Base-by-base conservation (phyloP, 164 flowering plant genomes). In the Taxillus chinensis region DNA sequence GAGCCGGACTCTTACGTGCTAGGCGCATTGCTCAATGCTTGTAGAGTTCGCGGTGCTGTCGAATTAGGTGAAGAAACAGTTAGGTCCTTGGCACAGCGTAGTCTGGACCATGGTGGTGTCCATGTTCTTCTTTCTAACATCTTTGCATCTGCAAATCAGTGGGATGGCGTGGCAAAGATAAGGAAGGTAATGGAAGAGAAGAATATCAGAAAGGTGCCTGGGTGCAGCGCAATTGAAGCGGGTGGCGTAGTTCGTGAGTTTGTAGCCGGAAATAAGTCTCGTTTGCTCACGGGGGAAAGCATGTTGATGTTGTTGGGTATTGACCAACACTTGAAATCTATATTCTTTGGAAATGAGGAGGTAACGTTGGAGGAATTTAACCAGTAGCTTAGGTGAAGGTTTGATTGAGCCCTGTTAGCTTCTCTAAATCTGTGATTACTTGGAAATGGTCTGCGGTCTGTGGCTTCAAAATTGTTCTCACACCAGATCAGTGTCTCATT, bases 11-110 rank as follows among this genome's bases (percentile, higher is more conserved):
- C 77, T 0, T 76, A 73, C 55, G 79, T 82, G 16, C 55, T 78
- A 70, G 85, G 85, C 12, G 83, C 85, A 68, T 61, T 82, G 57
- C 74, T 82, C n/a, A 78, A 74, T 70, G 85, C 83, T 61, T 79
- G 80, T 62, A 71, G 78, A 57, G 67, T 76, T 66, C 79, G 76
- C 60, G 81, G 81, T 43, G 66, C 75, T 55, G 72, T 75, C n/a
- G 78, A 78, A 38, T 46, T 79, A 54, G 85, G 77, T 41, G 66
- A 73, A 70, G 75, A 68, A 62, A 76, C 64, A 16, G 71, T 75
- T 13, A 54, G 67, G 57, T 65, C 67, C 46, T 65, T 82, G 52
- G 62, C 51, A 4, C 63, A 69, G 46, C 67, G 62, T 56, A 60
- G 71, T 39, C 77, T 78, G 9, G 82, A 80, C 55, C 80, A 71